phyloP scores from a whole-genome alignment of 257 asterid genomes.

The Anisodus acutangulus region DNA sequence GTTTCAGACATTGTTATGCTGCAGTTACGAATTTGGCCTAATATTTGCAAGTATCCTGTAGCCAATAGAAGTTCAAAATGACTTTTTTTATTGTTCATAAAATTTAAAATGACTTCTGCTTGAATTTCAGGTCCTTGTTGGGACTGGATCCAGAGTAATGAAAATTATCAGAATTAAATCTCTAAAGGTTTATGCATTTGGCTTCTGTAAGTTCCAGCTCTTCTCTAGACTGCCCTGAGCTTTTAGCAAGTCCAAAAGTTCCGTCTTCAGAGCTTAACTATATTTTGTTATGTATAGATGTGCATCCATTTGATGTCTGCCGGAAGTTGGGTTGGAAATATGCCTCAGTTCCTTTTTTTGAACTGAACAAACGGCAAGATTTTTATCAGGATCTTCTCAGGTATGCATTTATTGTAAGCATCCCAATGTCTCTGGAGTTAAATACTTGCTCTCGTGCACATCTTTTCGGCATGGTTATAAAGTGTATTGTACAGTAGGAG shows the following conservation, averaged over 20 bases:
- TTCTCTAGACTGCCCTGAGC: neutral
- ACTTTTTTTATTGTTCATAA: neutral
- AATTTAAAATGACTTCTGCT: slow-evolving; percentile 11
- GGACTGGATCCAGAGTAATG: slow-evolving; percentile 94
- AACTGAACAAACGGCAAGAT: slow-evolving; percentile 66
- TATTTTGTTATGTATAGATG: slow-evolving; percentile 53
- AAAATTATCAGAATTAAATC: slow-evolving; percentile 84
- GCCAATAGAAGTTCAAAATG: neutral
- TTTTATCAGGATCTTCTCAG: slow-evolving; percentile 90
- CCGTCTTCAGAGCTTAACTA: slow-evolving; percentile 30
- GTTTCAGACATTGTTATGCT: slow-evolving; percentile 1
- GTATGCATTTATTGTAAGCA: slow-evolving; percentile 40
- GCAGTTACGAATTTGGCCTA: neutral
- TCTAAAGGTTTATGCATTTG: slow-evolving; percentile 89
- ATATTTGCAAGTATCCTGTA: neutral
- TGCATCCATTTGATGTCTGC: slow-evolving; percentile 91
- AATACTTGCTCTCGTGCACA: neutral
- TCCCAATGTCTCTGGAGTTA: slow-evolving; percentile 18
- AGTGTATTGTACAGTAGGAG: slow-evolving; percentile 10
- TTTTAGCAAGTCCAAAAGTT: slow-evolving; percentile 18
- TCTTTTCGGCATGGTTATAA: neutral
- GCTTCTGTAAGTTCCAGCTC: slow-evolving; percentile 77
- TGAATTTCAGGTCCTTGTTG: slow-evolving; percentile 84
- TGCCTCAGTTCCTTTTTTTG: slow-evolving; percentile 66
- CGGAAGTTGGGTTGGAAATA: slow-evolving; percentile 89